Percentiles rank a stretch among this genome's conserved stretches.
phyloP scores from a whole-genome alignment of 441 rosid genomes.

The Populus trichocarpa region DNA sequence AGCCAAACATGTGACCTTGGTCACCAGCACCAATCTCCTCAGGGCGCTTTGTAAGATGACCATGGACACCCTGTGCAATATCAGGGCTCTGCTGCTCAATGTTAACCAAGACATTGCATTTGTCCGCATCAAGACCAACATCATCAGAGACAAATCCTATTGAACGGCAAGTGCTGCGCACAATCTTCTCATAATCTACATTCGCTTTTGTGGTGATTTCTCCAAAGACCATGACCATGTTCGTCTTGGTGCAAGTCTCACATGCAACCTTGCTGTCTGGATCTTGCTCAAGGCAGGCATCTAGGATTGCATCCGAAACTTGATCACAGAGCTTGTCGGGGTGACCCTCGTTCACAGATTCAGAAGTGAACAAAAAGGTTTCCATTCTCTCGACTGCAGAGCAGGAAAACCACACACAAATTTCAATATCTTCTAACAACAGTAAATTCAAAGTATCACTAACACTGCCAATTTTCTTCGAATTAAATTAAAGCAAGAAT shows the following conservation, averaged over 20 bases:
- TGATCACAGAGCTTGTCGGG: constrained; percentile 67
- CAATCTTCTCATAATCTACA: constrained; percentile 56
- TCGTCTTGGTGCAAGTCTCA: constrained; percentile 59
- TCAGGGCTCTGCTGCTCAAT: constrained; percentile 68
- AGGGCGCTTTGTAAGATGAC: constrained; percentile 59
- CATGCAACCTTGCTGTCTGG: constrained; percentile 66
- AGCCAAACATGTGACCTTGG: constrained; percentile 64
- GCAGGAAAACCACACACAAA: neutral
- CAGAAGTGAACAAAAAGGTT: constrained; percentile 56
- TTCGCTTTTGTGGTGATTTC: constrained; percentile 59
- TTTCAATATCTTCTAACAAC: no score
- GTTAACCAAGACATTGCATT: constrained; percentile 58
- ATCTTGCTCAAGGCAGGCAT: constrained; percentile 60
- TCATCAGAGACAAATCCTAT: constrained; percentile 56
- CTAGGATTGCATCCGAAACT: constrained; percentile 58
- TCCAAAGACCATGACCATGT: constrained; percentile 66
- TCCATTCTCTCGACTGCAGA: constrained; percentile 34
- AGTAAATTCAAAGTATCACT: neutral
- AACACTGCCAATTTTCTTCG: no score
- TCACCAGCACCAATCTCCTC: constrained; percentile 65
- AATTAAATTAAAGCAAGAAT: neutral
- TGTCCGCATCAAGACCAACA: constrained; percentile 60
- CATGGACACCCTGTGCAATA: constrained; percentile 64
- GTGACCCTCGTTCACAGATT: constrained; percentile 67
- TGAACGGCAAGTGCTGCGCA: constrained; percentile 47